These are phyloP conservation scores for Dactylellina sp. DNA, from an alignment of 2,329 filamentous ascomycete genomes.

Conservation along the genomic window DNA sequence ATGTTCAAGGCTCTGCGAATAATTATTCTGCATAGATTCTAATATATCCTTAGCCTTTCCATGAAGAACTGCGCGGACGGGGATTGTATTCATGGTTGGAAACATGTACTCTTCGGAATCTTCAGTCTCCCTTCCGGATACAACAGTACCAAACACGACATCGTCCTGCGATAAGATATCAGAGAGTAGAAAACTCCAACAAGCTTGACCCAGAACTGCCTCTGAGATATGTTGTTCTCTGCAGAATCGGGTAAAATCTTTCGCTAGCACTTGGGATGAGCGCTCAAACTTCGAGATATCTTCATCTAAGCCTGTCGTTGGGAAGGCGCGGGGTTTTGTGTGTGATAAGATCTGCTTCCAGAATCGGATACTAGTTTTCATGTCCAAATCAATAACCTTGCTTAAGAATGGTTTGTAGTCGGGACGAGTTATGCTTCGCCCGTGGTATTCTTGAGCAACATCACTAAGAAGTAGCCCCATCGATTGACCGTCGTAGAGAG, in stretches of 20 bases:
- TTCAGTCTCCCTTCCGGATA: slow-evolving; percentile 84
- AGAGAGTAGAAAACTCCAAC: slow-evolving; percentile 79
- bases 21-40: slow-evolving; percentile 76
- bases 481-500: slow-evolving; percentile 90
- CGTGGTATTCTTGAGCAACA: slow-evolving; percentile 74
- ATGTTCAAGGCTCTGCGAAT: slow-evolving; percentile 75
- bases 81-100: slow-evolving; percentile 91
- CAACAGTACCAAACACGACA: slow-evolving; percentile 82
- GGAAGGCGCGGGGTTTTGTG: slow-evolving; percentile 65
- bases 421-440: slow-evolving; percentile 65
- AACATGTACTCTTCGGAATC: slow-evolving; percentile 77
- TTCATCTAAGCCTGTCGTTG: slow-evolving; percentile 46
- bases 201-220: slow-evolving; percentile 80
- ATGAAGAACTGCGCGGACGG: slow-evolving; percentile 78
- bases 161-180: slow-evolving; percentile 74
- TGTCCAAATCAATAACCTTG: slow-evolving; percentile 63
- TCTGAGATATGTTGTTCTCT: slow-evolving; percentile 75
- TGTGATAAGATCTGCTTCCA: slow-evolving; percentile 78
- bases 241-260: slow-evolving; percentile 71
- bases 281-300: slow-evolving; percentile 34
- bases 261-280: slow-evolving; percentile 25
- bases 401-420: slow-evolving; percentile 67
- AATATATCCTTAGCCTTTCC: slow-evolving; percentile 75
- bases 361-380: slow-evolving; percentile 70
- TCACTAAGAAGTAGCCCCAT: slow-evolving; percentile 79